Evolutionary conservation across 2,329 filamentous ascomycete species (phyloP), one percentile per base, ranked within the genome.

Genomic region (Xylariaceae sp.): DNA sequence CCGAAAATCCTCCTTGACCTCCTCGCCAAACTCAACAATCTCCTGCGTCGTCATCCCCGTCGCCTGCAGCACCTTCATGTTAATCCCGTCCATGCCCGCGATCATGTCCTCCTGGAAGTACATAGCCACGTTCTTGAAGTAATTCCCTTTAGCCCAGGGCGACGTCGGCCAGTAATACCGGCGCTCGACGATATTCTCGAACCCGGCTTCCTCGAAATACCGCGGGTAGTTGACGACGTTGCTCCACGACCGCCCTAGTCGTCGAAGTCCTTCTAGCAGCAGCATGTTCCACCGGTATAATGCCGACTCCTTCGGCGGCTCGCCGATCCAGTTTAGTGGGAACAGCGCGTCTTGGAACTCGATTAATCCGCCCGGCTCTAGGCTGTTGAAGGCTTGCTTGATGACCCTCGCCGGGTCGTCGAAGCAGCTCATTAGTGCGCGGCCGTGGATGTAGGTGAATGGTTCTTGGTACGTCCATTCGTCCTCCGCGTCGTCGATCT

Each of bases 401-500:
- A 80, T 66, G 18, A 82, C 69, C n/a, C 62, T 63, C 1, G 69
- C 70, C 68, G 77, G 80, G 62, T 82, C 72, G 16, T 71, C 65
- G 56, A 83, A 77, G 54, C 74, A 76, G 42, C 72, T 75, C 34
- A 72, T 71, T 63, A 83, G 72, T 21, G 77, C 71, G 34, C 79
- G 73, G 29, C 72, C 69, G 63, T 81, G 78, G 53, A 83, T 75
- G 59, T 75, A 78, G 63, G 80, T 75, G 65, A 81, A 81, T 44
- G 77, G 70, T 2, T 71, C 66, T 59, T 73, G 76, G 15, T 59
- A 66, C 3, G 76, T 68, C 80, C 80, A 83, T 2, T 76, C 70
- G 53, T 77, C 72, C 61, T 81, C 77, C 7, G 76, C 71, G 61
- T 82, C 79, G 60, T 81, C 79, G 32, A 82, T 72, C 51, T 80